Conservation (phyloP, 306 rosid genomes). For the Acacia crassicarpa region DNA sequence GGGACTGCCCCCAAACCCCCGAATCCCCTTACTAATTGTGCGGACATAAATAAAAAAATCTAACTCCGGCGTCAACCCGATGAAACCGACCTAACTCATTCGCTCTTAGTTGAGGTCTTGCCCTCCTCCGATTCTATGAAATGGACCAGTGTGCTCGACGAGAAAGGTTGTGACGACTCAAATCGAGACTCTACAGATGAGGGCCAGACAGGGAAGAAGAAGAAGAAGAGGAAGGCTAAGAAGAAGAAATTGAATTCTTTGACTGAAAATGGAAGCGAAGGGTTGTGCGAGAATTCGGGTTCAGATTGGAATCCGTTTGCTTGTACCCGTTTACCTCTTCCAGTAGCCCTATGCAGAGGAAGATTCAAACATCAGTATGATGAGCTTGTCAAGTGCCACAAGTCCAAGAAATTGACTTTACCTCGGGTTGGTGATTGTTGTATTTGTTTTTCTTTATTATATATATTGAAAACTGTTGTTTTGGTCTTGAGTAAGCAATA, state of each 20-base stretch:
- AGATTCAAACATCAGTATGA: slow-evolving; percentile 80
- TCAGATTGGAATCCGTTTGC: slow-evolving; percentile 47
- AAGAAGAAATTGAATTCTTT: slow-evolving; percentile 49
- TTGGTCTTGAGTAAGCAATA: not conserved
- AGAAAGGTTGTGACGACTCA: slow-evolving; percentile 24
- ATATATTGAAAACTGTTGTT: not conserved
- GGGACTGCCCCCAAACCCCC: too few species aligned
- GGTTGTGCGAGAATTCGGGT: slow-evolving; percentile 33
- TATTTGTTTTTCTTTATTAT: not conserved
- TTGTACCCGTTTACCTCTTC: slow-evolving; percentile 77
- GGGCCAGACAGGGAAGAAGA: slow-evolving; percentile 49
- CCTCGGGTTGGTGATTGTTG: slow-evolving; percentile 52
- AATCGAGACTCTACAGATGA: slow-evolving; percentile 27
- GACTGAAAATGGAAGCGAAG: slow-evolving; percentile 35
- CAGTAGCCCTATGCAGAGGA: slow-evolving; percentile 68
- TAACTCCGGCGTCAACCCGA: too few species aligned
- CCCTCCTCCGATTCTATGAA: too few species aligned
- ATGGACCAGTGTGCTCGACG: slow-evolving; percentile 38
- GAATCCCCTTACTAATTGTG: too few species aligned
- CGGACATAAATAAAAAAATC: too few species aligned
- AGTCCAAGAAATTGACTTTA: slow-evolving; percentile 60
- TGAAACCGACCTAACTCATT: too few species aligned
- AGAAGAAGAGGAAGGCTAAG: too few species aligned
- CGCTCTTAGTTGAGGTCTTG: too few species aligned
- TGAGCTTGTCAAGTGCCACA: slow-evolving; percentile 68